Conservation (phyloP, 306 rosid species). For the Cicer bijugum region DNA sequence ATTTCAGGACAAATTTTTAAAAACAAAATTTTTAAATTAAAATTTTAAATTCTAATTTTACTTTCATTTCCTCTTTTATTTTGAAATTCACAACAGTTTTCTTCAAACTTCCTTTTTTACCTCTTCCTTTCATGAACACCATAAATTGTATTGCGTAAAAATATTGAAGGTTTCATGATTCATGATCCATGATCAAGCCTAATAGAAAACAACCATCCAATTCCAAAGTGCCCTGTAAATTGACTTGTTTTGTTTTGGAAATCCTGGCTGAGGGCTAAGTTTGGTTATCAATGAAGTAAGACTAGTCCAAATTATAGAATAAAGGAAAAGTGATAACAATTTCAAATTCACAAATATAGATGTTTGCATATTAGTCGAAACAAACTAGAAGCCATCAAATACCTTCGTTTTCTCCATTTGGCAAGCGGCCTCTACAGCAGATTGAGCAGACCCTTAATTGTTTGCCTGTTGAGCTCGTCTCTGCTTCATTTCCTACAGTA, state of each 20-base stretch:
- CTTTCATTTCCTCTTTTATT: too few relatives aligned
- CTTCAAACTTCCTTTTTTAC: neutral
- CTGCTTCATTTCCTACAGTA: constrained; percentile 38
- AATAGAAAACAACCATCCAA: too few relatives aligned
- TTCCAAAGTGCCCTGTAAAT: too few relatives aligned
- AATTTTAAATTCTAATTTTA: too few relatives aligned
- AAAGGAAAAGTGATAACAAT: neutral
- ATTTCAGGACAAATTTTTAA: too few relatives aligned
- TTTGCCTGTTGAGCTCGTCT: constrained; percentile 56
- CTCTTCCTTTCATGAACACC: neutral
- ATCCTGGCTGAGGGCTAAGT: too few relatives aligned
- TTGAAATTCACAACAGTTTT: neutral
- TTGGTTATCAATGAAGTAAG: too few relatives aligned
- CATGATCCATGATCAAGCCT: too few relatives aligned
- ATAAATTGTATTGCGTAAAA: too few relatives aligned
- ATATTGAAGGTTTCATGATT: too few relatives aligned
- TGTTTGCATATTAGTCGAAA: neutral
- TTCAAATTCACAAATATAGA: neutral
- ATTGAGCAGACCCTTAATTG: constrained; percentile 66
- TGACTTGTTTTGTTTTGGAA: too few relatives aligned
- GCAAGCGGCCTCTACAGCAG: constrained; percentile 71
- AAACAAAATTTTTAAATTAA: too few relatives aligned
- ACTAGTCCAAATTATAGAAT: neutral
- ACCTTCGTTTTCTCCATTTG: constrained; percentile 72
- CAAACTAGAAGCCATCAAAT: constrained; percentile 9